Conservation (phyloP, 805 yeast species). For the Spathaspora gorwiae region DNA sequence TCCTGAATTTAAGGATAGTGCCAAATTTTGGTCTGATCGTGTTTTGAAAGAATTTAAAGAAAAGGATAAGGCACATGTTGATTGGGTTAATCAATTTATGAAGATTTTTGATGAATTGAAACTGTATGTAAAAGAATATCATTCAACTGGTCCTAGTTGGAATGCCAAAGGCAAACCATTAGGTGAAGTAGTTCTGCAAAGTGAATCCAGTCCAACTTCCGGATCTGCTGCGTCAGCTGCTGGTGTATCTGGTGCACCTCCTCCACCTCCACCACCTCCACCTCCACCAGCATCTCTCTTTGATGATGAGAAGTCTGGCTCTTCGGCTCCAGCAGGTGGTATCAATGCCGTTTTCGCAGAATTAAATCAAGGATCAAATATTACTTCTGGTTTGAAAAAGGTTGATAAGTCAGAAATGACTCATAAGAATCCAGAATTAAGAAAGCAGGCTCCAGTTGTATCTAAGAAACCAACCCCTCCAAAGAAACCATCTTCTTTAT, state of each 20-base stretch:
- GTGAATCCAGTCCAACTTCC: conserved; percentile 5
- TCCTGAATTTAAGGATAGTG: conserved; percentile 82
- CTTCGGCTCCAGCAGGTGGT: conserved; percentile 39
- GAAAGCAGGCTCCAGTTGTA: conserved; percentile 49
- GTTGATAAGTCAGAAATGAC: conserved; percentile 94
- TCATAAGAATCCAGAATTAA: conserved; percentile 82
- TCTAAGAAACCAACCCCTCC: conserved; percentile 68
- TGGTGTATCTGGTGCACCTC: conserved; percentile 48
- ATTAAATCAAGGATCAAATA: conserved; percentile 75
- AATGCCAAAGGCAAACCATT: conserved; percentile 54
- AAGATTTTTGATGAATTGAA: conserved; percentile 65
- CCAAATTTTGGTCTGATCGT: conserved; percentile 92
- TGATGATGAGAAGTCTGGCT: conserved; percentile 23
- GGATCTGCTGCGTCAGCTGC: conserved; percentile 30
- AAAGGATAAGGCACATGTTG: conserved; percentile 59
- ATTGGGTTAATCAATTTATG: conserved; percentile 75
- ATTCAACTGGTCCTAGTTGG: conserved; percentile 85
- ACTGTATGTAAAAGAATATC: conserved; percentile 69
- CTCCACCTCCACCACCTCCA: conserved; percentile 93
- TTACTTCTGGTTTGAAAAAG: conserved; percentile 83
- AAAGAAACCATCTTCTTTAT: conserved; percentile 18
- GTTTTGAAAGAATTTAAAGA: conserved; percentile 81
- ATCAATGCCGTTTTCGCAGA: conserved; percentile 90
- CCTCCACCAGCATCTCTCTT: conserved; percentile 77
- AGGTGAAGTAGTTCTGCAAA: conserved; percentile 39